Base-by-base conservation (phyloP, 345 rosid species). In the Psidium guajava region DNA sequence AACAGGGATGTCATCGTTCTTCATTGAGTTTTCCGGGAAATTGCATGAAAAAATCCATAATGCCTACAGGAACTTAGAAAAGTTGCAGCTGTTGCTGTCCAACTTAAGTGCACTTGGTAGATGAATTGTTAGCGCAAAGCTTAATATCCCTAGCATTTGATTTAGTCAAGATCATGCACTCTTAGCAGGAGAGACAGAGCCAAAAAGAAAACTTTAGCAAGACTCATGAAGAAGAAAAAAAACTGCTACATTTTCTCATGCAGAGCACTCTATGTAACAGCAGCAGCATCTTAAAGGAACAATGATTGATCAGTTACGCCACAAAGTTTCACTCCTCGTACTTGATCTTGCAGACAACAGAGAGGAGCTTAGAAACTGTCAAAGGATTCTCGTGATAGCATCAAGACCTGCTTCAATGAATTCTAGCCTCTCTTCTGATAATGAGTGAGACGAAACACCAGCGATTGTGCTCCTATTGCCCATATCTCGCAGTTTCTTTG, bases 351-450 rank as follows among this genome's bases (percentile, higher is more conserved):
- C 82, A 88, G 69, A 96, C 89, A 59, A 92, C 90, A 20, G 94
- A 88, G 53, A 86, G 49, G 81, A 95, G 94, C 88, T 95, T 96
- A 27, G 94, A 87, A 57, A 84, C 44, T 3, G 97, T 95, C 84
- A 95, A 89, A 61, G 99, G 99, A 91, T 96, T 96, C 91, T 95
- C 96, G 27, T 92, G 93, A 69, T 92, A 96, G 64, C 94, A 90
- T 95, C 94, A 21, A 96, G 90, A 3, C 98, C 99, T 6, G 98
- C 97, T 82, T 93, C 94, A 84, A 93, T 88, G 81, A 96, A 96
- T 84, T 93, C 97, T 86, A 82, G 84, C 82, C 88, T 88, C 44
- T 92, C 93, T 85, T n/a, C 84, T 44, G 91, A 92, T 49, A 82
- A 4, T 6, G 91, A 87, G 25, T 91, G 88, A 1, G 95, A 86